Base-by-base conservation (phyloP, 345 rosid species). In the Citrus mangshanensis region DNA sequence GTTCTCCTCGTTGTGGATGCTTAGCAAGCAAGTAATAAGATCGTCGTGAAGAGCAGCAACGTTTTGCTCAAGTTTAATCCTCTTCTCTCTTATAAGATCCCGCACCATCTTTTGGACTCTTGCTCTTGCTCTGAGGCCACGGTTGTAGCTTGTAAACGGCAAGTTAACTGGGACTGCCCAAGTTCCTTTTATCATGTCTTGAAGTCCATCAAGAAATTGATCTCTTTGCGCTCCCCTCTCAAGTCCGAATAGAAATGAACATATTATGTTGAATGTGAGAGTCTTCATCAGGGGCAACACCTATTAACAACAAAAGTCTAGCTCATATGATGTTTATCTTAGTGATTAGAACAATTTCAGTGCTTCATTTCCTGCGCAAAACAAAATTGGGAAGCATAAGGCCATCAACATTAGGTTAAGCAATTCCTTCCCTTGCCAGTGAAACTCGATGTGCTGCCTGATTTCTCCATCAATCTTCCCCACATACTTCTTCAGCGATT, bases 401-500 rank as follows among this genome's bases (percentile, higher is more conserved):
- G 22, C 56, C 9, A 6, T 24, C 12, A 27, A 77, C 86, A 12
- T 42, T 78, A 87, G 86, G 76, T 21, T 79, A 67, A 88, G 81
- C 63, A 80, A 79, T 30, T 87, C 82, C 78, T 88, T 86, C 60
- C 88, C 88, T 54, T 60, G 61, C 90, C 91, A 86, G 4, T 87
- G 82, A 72, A 64, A 65, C 78, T 85, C 54, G 14, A 91, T 78
- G 68, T 88, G 90, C 79, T 70, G 19, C 85, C 83, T 85, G 38
- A 91, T 84, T 79, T 85, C 91, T 77, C 51, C 80, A 30, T 89
- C 91, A 68, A 91, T 89, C 80, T 85, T 86, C 32, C 84, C 89
- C 27, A 89, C 74, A 6, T 87, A 87, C 42, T 80, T 80, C 79
- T 79, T 88, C 84, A 95, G 76, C 2, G 97, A 91, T 71, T 89